Conservation (phyloP, 805 yeast species). For the Blastobotrys parvus region DNA sequence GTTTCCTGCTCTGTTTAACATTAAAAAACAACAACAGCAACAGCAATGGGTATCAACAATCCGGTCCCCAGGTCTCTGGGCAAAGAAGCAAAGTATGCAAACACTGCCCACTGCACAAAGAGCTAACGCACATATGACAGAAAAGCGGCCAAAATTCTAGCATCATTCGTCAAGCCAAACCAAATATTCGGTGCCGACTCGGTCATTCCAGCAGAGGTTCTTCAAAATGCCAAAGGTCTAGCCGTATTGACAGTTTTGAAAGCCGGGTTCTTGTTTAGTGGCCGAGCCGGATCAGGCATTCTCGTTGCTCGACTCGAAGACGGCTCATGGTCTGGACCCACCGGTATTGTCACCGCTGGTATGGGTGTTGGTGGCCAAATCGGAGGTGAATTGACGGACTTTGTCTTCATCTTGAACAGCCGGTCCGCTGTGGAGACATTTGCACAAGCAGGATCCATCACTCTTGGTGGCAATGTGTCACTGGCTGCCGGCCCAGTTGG, state of each 20-base stretch:
- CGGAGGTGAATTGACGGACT: slow-evolving; percentile 94
- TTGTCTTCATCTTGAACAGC: slow-evolving; percentile 84
- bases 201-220: slow-evolving; percentile 81
- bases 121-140: too few relatives aligned
- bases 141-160: slow-evolving; percentile 86
- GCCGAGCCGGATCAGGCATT: slow-evolving; percentile 96
- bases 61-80: slow-evolving; percentile 88
- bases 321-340: slow-evolving; percentile 96
- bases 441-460: slow-evolving; percentile 88
- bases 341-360: slow-evolving; percentile 92
- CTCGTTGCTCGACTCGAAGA: slow-evolving; percentile 90
- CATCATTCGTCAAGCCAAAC: slow-evolving; percentile 90
- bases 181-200: slow-evolving; percentile 81
- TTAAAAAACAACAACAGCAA: background rate
- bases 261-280: slow-evolving; percentile 93
- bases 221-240: slow-evolving; percentile 85
- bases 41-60: slow-evolving; percentile 71
- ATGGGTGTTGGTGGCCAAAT: slow-evolving; percentile 99
- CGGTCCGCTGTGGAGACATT: slow-evolving; percentile 86
- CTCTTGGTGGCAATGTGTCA: slow-evolving; percentile 90
- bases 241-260: slow-evolving; percentile 90
- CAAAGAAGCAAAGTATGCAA: slow-evolving; percentile 72
- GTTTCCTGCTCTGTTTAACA: too few relatives aligned
- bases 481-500: slow-evolving; percentile 98
- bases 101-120: too few relatives aligned